These are phyloP conservation scores for Purpureocillium lavendulum DNA, from an alignment of 2,329 filamentous ascomycete genomes.

Conservation along the genomic window DNA sequence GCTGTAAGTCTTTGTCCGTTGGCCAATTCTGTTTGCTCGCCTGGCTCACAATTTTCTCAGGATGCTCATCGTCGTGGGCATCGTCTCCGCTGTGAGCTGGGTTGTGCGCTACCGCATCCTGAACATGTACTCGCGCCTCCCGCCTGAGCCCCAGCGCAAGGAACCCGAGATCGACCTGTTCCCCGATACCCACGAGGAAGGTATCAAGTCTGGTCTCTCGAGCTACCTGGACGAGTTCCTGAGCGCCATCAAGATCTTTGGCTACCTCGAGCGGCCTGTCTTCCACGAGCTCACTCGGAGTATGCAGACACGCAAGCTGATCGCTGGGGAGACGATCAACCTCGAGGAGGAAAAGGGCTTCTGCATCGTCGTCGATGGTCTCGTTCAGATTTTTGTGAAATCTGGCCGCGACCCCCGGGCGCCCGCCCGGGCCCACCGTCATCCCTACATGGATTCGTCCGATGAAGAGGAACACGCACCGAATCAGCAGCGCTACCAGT, in stretches of 20 bases:
- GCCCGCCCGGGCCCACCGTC: conserved; percentile 12
- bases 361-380: conserved; percentile 89
- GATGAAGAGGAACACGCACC: conserved; percentile 62
- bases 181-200: conserved; percentile 83
- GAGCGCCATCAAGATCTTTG: conserved; percentile 98
- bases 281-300: conserved; percentile 96
- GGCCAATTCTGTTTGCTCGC: conserved; percentile 1
- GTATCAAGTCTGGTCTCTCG: conserved; percentile 82
- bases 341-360: conserved; percentile 98
- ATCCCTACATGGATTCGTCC: conserved; percentile 31
- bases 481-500: conserved; percentile 78
- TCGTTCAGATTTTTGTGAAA: conserved; percentile 98
- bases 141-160: conserved; percentile 90
- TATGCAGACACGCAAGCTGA: conserved; percentile 96
- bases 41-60: conserved; percentile 30
- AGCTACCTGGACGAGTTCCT: conserved; percentile 97
- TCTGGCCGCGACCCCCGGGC: conserved; percentile 53
- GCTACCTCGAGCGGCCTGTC: conserved; percentile 89
- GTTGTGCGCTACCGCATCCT: conserved; percentile 91
- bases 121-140: conserved; percentile 92
- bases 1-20: conserved; percentile 47
- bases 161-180: conserved; percentile 94
- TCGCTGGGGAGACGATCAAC: conserved; percentile 90
- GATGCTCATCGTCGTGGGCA: conserved; percentile 65
- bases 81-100: conserved; percentile 86